Evolutionary conservation across 805 yeast species (phyloP), one percentile per base, ranked within the genome.

Genomic region (Ogataea pini): DNA sequence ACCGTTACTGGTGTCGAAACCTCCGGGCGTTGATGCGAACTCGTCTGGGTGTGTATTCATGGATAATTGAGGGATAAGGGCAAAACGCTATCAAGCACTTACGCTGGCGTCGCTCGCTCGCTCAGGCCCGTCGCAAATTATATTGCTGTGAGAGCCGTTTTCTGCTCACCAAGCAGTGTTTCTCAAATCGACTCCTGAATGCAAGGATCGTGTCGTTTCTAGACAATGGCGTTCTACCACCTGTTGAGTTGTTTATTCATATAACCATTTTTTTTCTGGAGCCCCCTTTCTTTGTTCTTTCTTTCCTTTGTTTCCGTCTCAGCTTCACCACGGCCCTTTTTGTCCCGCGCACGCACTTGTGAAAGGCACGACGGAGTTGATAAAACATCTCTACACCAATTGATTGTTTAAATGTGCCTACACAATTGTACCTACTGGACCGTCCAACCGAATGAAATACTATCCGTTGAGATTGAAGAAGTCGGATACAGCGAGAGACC

Each of bases 41-140:
- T 50, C 54, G 31, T 49, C 49, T 22, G 40, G 24, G 22, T 49
- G 41, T 33, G 41, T 38, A 40, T 48, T 39, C 51, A 48, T 47
- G 36, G 10, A n/a, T 7, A n/a, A 16, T 14, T 32, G 37, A 34
- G 24, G 12, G 4, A 27, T 29, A 20, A 28, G 34, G 31, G 36
- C 27, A 28, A 31, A 17, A n/a, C 10, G 29, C 41, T 37, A 16
- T 28, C 19, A 22, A 7, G 34, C 34, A n/a, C 34, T n/a, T 8
- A n/a, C 34, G 34, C 16, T n/a, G 9, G 31, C 31, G 25, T 28
- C 7, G 16, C 14, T 39, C 34, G 42, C 25, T 39, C 33, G 31
- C 33, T 39, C 42, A 32, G 32, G 31, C 42, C 42, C 31, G 38
- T 41, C 37, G 37, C 44, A 16, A 31, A 13, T 41, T 22, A 9